Evolutionary conservation across 331 rosid species (phyloP), one percentile per base, ranked within the genome.

Genomic region (Cucumis variabilis): DNA sequence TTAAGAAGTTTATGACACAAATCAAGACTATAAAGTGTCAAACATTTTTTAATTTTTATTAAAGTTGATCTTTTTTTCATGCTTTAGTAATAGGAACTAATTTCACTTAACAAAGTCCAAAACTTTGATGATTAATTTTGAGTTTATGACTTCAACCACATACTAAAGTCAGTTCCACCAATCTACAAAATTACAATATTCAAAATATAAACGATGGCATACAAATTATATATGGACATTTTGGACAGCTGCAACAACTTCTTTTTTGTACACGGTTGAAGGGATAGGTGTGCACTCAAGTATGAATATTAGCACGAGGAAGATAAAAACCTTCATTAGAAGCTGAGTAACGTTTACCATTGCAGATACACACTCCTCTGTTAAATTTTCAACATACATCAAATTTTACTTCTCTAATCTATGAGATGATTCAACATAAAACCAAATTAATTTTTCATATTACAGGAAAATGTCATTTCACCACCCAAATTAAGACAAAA

Each of bases 1-100:
- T 58, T 82, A 63, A 11, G 51, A 30, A 62, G 70, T 82, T 11
- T 11, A 28, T 27, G 53, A 33, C 71, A 79, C 25, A 20, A 78
- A 24, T 78, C 21, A 78, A 78, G 66, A 78, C 15, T 50, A 5
- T 8, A 15, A 24, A 24, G 83, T 50, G 83, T 50, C 83, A 51
- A 51, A 51, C 66, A 58, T 58, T 51, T n/a, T 27, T 78, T 53
- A 7, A 50, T 25, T 44, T 78, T 50, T 53, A 25, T 78, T 15
- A 51, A 50, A 41, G 24, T 77, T 77, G 48, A 0, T 2, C 41
- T 13, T n/a, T 33, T n/a, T n/a, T 24, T 24, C 21, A 51, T 48
- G 65, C 83, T 76, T 46, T 6, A 48, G 62, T 28, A 81, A 58
- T 76, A 76, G 62, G 63, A 81, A 81, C 70, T 82, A 60, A 20